Conservation (phyloP, 2,329 filamentous ascomycete species). For the Fusarium guadeloupense region DNA sequence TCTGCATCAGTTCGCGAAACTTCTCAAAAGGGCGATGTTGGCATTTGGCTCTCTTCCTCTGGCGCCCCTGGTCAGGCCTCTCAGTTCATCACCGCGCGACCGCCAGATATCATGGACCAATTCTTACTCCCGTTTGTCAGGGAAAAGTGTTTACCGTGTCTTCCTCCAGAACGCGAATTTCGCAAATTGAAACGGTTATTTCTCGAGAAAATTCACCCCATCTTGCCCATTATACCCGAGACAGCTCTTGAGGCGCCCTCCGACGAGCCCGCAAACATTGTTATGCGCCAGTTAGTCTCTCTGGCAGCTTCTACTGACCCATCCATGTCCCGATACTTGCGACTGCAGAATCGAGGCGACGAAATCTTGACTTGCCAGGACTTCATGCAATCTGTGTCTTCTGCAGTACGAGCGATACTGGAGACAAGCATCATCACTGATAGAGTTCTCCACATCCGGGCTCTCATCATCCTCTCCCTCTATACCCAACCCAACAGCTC, state of each 20-base stretch:
- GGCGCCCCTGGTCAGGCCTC: slow-evolving; percentile 42
- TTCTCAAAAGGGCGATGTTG: slow-evolving; percentile 62
- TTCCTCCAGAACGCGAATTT: slow-evolving; percentile 59
- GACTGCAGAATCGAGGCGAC: slow-evolving; percentile 52
- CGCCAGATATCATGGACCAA: slow-evolving; percentile 52
- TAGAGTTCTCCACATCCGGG: slow-evolving; percentile 64
- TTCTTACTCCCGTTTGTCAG: slow-evolving; percentile 55
- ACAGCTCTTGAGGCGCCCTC: slow-evolving; percentile 44
- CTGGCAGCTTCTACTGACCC: slow-evolving; percentile 63
- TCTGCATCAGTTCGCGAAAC: slow-evolving; percentile 46
- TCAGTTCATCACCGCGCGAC: slow-evolving; percentile 51
- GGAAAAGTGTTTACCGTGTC: slow-evolving; percentile 57
- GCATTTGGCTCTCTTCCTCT: slow-evolving; percentile 61
- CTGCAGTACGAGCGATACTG: slow-evolving; percentile 59
- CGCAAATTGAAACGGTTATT: slow-evolving; percentile 57
- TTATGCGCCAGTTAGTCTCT: slow-evolving; percentile 64
- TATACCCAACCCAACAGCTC: slow-evolving; percentile 65
- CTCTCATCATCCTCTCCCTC: slow-evolving; percentile 64
- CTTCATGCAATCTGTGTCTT: slow-evolving; percentile 59
- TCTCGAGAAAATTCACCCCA: slow-evolving; percentile 62
- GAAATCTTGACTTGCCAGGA: slow-evolving; percentile 55
- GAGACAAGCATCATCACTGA: slow-evolving; percentile 64
- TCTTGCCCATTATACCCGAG: slow-evolving; percentile 62
- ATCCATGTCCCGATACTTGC: slow-evolving; percentile 55
- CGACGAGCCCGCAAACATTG: slow-evolving; percentile 50